Conservation (phyloP, 1,284 basidiomycete species). For the Gymnopus androsaceus region DNA sequence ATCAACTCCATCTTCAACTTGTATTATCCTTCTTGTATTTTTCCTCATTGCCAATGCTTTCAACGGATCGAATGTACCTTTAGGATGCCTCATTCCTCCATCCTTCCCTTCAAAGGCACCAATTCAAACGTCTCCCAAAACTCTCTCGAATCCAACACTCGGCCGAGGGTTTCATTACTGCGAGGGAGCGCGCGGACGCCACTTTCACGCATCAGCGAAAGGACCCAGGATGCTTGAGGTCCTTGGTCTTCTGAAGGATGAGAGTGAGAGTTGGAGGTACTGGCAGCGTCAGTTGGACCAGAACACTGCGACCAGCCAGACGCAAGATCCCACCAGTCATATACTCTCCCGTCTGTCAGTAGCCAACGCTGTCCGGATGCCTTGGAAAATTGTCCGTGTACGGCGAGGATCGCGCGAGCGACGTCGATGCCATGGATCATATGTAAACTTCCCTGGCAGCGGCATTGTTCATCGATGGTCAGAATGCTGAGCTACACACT, state of each 20-base stretch:
- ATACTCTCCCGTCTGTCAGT: constrained; percentile 58
- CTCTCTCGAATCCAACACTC: constrained; percentile 59
- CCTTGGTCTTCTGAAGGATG: constrained; percentile 28
- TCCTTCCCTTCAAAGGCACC: constrained; percentile 34
- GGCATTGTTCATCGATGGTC: neutral
- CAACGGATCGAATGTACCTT: too few species aligned
- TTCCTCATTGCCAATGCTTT: too few species aligned
- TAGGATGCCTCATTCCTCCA: constrained; percentile 28
- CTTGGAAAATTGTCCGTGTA: constrained; percentile 43
- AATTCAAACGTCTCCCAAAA: constrained; percentile 53
- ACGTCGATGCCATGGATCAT: constrained; percentile 62
- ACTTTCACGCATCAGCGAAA: constrained; percentile 56
- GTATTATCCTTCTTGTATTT: neutral
- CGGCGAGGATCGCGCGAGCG: constrained; percentile 56
- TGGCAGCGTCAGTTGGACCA: constrained; percentile 10
- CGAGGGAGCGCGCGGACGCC: constrained; percentile 57
- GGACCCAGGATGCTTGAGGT: constrained; percentile 51
- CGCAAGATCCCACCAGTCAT: constrained; percentile 71
- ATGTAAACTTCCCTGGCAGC: constrained; percentile 55
- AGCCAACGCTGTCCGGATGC: constrained; percentile 56
- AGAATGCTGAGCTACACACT: neutral
- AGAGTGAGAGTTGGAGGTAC: too few species aligned
- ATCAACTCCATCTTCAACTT: too few species aligned
- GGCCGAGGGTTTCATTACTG: constrained; percentile 45
- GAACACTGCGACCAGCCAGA: constrained; percentile 55